Evolutionary conservation across 2,329 filamentous ascomycete species (phyloP).

Genomic region (Talaromyces marneffei): DNA sequence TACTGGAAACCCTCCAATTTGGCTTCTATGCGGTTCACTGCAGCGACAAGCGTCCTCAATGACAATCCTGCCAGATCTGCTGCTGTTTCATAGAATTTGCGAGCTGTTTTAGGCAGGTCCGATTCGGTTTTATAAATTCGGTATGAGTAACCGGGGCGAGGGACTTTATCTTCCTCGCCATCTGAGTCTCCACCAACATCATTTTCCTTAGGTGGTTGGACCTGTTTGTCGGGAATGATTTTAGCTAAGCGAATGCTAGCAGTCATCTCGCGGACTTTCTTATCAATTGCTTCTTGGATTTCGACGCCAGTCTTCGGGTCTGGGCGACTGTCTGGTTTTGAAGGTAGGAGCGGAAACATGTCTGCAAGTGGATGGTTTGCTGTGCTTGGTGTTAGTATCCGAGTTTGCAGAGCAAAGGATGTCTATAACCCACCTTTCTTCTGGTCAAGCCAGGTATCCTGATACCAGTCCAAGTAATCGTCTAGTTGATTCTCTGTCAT

Average conservation of each 20-base stretch:
- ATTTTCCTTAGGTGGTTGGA: background rate
- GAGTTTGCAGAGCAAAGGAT: background rate
- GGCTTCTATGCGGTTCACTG: slow-evolving; percentile 47
- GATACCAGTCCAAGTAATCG: slow-evolving; percentile 74
- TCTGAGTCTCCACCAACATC: background rate
- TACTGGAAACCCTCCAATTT: slow-evolving; percentile 38
- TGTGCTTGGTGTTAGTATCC: background rate
- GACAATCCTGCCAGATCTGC: slow-evolving; percentile 48
- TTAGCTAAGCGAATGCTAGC: slow-evolving; percentile 34
- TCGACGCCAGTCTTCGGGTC: background rate
- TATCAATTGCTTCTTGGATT: slow-evolving; percentile 26
- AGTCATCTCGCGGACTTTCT: slow-evolving; percentile 42
- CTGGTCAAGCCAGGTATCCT: slow-evolving; percentile 52
- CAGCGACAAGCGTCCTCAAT: slow-evolving; percentile 45
- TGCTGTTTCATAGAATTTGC: slow-evolving; percentile 47
- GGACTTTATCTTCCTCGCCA: slow-evolving; percentile 21
- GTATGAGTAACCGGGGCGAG: slow-evolving; percentile 48
- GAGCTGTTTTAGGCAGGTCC: slow-evolving; percentile 43
- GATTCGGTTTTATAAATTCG: slow-evolving; percentile 43
- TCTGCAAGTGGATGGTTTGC: slow-evolving; percentile 32
- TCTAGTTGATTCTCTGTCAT: slow-evolving; percentile 62
- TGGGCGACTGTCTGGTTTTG: slow-evolving; percentile 4
- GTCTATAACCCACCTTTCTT: slow-evolving; percentile 22
- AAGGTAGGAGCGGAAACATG: slow-evolving; percentile 37
- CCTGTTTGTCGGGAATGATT: slow-evolving; percentile 33